Evolutionary conservation across 78 protist genomes (phyloP).

Genomic region (Planoprotostelium fungivorum): DNA sequence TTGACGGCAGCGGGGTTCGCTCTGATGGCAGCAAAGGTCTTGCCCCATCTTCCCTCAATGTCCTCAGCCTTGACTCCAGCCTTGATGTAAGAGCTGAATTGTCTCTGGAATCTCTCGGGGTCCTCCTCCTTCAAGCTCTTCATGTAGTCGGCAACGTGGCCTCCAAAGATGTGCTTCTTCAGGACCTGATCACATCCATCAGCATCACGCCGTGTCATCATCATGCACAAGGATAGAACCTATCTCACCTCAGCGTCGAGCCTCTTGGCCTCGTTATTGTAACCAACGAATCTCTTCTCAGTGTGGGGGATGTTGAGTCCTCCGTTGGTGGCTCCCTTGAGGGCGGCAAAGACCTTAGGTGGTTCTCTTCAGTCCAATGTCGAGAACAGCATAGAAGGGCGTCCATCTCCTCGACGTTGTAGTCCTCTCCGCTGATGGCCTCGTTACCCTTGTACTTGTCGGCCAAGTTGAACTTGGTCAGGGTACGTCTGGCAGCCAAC

Average conservation of each 20-base stretch:
- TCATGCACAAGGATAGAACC: too few relatives aligned
- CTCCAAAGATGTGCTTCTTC: constrained; percentile 90
- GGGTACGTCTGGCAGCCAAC: constrained; percentile 95
- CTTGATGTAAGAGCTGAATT: constrained; percentile 84
- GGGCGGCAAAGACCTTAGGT: constrained; percentile 76
- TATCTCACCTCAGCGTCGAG: constrained; percentile 86
- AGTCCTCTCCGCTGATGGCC: constrained; percentile 70
- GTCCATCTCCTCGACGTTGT: constrained; percentile 52
- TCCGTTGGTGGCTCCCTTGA: constrained; percentile 98
- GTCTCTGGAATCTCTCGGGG: constrained; percentile 74
- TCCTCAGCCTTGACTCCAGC: constrained; percentile 75
- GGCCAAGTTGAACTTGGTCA: constrained; percentile 82
- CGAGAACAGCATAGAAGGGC: constrained; percentile 95
- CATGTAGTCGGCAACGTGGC: constrained; percentile 97
- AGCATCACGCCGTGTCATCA: too few relatives aligned
- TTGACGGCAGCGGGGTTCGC: constrained; percentile 73
- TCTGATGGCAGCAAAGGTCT: constrained; percentile 88
- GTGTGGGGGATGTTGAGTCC: constrained; percentile 96
- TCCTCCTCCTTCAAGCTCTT: constrained; percentile 85
- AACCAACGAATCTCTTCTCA: constrained; percentile 94
- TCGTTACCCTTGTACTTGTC: constrained; percentile 79
- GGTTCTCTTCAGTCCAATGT: constrained; percentile 95
- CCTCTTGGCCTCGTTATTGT: constrained; percentile 66
- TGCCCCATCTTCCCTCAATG: constrained; percentile 82
- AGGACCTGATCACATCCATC: too few relatives aligned